A percentile compares a stretch with the other conserved stretches of the same genome.
phyloP scores from a whole-genome alignment of 768 basidiomycete species.

The Boletus pseudo-olivaceus region DNA sequence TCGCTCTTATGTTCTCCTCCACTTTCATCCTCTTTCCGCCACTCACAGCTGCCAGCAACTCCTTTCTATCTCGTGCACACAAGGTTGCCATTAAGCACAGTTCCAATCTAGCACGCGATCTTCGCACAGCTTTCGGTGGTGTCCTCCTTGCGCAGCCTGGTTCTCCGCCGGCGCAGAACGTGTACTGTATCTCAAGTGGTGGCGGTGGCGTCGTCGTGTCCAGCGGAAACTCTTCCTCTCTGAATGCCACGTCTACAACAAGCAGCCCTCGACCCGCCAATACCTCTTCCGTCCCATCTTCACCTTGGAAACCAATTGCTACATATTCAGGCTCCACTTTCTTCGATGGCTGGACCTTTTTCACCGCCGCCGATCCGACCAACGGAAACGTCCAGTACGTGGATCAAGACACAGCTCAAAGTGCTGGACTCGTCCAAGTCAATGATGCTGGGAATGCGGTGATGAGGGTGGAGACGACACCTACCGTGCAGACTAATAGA shows the following conservation, averaged over 20 bases:
- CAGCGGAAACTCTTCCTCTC: slow-evolving; percentile 19
- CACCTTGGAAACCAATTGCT: slow-evolving; percentile 58
- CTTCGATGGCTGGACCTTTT: slow-evolving; percentile 83
- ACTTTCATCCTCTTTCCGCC: slow-evolving; percentile 25
- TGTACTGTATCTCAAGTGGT: slow-evolving; percentile 34
- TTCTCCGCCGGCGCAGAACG: slow-evolving; percentile 25
- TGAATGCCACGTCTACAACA: slow-evolving; percentile 24
- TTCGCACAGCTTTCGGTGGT: slow-evolving; percentile 60
- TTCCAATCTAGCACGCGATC: slow-evolving; percentile 60
- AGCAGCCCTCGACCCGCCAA: slow-evolving; percentile 16
- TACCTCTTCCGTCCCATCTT: slow-evolving; percentile 33
- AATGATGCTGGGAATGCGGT: slow-evolving; percentile 73
- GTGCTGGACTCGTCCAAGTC: slow-evolving; percentile 58
- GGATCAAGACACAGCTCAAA: slow-evolving; percentile 54
- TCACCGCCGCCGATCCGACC: slow-evolving; percentile 68
- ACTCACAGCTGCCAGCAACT: slow-evolving; percentile 21
- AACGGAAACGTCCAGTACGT: slow-evolving; percentile 68
- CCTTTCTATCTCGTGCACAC: slow-evolving; percentile 46
- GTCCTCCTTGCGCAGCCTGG: slow-evolving; percentile 45
- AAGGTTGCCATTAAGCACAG: slow-evolving; percentile 55
- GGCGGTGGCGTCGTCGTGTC: slow-evolving; percentile 21
- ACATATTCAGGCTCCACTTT: slow-evolving; percentile 66
- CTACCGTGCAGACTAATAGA: slow-evolving; percentile 61
- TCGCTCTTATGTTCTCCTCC: slow-evolving; percentile 32
- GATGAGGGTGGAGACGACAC: slow-evolving; percentile 87